phyloP scores from a whole-genome alignment of 148 eudicot genomes.

The Persicaria tinctoria region DNA sequence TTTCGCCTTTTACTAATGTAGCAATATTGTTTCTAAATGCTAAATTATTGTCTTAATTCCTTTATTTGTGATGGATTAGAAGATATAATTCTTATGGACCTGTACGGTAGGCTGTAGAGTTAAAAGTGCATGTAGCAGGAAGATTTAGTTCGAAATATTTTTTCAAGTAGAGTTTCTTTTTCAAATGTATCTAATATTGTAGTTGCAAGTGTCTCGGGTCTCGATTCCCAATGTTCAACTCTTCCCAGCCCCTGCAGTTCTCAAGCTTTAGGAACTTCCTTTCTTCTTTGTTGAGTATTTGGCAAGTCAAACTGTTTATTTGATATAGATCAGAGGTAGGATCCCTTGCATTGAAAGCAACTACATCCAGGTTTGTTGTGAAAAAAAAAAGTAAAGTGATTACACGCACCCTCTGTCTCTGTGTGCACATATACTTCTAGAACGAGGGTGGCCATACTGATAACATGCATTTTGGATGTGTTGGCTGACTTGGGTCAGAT shows the following conservation, averaged over 20 bases:
- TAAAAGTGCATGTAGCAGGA: background rate
- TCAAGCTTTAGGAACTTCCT: background rate
- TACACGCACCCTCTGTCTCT: no score
- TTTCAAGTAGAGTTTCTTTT: background rate
- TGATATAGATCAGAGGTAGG: conserved; percentile 36
- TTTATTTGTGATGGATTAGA: background rate
- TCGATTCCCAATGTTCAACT: background rate
- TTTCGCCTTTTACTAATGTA: conserved; percentile 58
- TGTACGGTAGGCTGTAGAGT: background rate
- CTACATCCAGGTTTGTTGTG: conserved; percentile 67
- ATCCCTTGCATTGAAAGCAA: conserved; percentile 66
- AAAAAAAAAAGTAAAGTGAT: background rate
- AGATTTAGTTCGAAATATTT: background rate
- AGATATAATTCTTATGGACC: background rate
- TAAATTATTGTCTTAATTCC: background rate
- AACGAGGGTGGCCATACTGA: no score
- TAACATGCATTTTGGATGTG: no score
- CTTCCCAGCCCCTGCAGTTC: background rate
- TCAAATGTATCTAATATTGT: background rate
- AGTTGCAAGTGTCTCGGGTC: background rate
- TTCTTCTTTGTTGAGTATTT: background rate
- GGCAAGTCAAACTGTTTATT: background rate
- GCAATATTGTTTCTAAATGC: background rate
- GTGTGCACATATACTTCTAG: no score
- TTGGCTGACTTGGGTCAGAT: no score